Evolutionary conservation across 768 basidiomycete genomes (phyloP).

Genomic region (Mycena floridula): DNA sequence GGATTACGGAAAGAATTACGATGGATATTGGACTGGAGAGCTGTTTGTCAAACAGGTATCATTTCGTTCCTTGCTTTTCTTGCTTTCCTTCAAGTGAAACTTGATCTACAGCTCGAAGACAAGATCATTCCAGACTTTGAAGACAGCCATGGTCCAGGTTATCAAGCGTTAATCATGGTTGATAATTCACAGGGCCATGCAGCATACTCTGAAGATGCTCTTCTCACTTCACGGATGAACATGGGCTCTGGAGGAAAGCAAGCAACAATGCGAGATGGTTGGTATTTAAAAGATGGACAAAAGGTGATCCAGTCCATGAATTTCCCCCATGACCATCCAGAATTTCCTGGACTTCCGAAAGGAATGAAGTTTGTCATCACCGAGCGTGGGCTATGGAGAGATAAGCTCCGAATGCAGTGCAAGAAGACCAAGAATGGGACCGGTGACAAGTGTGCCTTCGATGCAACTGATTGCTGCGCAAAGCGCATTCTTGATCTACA

Average conservation of each 20-base stretch:
- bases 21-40: too few relatives aligned
- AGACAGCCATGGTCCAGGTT: conserved; percentile 5
- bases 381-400: conserved; percentile 15
- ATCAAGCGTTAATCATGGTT: too few relatives aligned
- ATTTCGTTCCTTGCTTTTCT: not conserved
- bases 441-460: not conserved
- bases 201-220: conserved; percentile 10
- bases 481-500: conserved; percentile 10
- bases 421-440: too few relatives aligned
- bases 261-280: conserved; percentile 7
- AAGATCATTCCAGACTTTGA: conserved; percentile 15
- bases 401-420: conserved; percentile 8
- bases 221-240: conserved; percentile 9
- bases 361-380: conserved; percentile 20
- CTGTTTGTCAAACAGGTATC: conserved; percentile 23
- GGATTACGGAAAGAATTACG: too few relatives aligned
- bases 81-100: not conserved
- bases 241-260: conserved; percentile 9
- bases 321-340: conserved; percentile 16
- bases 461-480: conserved; percentile 17
- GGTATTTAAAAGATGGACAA: conserved; percentile 2
- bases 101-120: conserved; percentile 9
- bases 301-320: conserved; percentile 11
- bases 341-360: conserved; percentile 14
- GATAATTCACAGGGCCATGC: conserved; percentile 14